phyloP scores from a whole-genome alignment of 2,329 filamentous ascomycete species.

The Ramularia collo-cygni region DNA sequence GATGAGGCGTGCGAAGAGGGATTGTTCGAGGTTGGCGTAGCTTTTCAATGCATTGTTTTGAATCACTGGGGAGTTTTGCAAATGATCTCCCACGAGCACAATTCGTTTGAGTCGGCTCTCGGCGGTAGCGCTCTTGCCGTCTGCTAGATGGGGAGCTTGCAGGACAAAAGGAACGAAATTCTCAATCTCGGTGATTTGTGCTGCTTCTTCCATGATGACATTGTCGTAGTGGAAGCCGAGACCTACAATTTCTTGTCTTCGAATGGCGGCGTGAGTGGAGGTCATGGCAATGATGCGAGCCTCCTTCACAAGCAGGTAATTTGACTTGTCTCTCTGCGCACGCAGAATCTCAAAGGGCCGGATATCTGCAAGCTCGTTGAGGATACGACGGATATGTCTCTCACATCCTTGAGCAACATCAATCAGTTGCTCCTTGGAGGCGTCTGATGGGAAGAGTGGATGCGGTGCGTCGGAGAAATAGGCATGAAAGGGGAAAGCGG shows the following conservation, averaged over 20 bases:
- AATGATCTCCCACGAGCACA: constrained; percentile 88
- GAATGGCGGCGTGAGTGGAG: constrained; percentile 93
- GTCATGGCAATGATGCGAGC: constrained; percentile 99
- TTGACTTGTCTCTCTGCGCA: constrained; percentile 83
- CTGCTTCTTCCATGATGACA: constrained; percentile 96
- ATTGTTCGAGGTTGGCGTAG: constrained; percentile 94
- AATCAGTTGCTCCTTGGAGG: constrained; percentile 58
- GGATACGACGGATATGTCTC: constrained; percentile 81
- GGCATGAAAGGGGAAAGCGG: constrained; percentile 75
- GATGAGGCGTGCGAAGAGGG: constrained; percentile 83
- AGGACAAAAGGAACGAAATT: constrained; percentile 93
- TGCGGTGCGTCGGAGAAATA: constrained; percentile 87
- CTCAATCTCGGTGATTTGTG: constrained; percentile 95
- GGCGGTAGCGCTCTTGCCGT: constrained; percentile 42
- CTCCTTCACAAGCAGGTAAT: constrained; percentile 90
- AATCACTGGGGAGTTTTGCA: constrained; percentile 93
- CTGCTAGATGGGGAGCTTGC: constrained; percentile 51
- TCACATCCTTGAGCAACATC: constrained; percentile 82
- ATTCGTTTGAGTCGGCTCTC: constrained; percentile 75
- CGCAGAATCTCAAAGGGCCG: constrained; percentile 91
- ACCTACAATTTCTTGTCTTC: constrained; percentile 77
- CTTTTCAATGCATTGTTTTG: constrained; percentile 91
- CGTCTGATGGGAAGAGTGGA: constrained; percentile 66
- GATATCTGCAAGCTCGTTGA: constrained; percentile 85
- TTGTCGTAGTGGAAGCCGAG: constrained; percentile 98